phyloP scores from a whole-genome alignment of 192 early-diverging fungal genomes.

The Backusella westeae region DNA sequence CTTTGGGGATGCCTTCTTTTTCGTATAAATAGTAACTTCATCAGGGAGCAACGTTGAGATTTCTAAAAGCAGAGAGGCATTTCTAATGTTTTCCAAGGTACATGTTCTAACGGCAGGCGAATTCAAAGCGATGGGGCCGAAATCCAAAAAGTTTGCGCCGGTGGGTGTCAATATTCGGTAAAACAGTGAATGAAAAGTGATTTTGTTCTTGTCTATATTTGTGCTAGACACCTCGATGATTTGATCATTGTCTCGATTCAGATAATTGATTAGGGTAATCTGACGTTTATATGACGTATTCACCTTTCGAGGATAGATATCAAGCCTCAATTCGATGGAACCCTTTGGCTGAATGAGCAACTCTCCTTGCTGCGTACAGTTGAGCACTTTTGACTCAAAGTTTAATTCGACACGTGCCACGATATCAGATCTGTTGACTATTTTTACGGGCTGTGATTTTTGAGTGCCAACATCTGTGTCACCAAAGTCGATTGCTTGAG shows the following conservation, averaged over 20 bases:
- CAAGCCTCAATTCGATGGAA: conserved; percentile 76
- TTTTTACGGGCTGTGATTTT: conserved; percentile 79
- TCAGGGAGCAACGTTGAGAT: conserved; percentile 40
- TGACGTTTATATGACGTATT: conserved; percentile 96
- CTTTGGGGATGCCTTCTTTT: conserved; percentile 21
- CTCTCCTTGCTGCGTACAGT: conserved; percentile 60
- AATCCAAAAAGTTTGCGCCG: conserved; percentile 92
- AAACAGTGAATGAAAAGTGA: conserved; percentile 95
- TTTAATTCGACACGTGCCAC: conserved; percentile 73
- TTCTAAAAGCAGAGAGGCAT: conserved; percentile 41
- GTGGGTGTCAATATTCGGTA: conserved; percentile 82
- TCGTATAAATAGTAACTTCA: conserved; percentile 34
- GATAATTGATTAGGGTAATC: conserved; percentile 85
- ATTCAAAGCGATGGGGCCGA: conserved; percentile 83
- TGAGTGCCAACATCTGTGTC: conserved; percentile 91
- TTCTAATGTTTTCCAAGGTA: conserved; percentile 80
- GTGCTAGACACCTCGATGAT: conserved; percentile 89
- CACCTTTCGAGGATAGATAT: conserved; percentile 95
- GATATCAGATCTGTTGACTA: conserved; percentile 85
- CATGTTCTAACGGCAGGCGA: conserved; percentile 72
- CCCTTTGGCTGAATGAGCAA: conserved; percentile 77
- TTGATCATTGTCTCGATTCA: conserved; percentile 86
- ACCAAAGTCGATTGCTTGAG: conserved; percentile 87
- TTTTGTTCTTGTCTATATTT: conserved; percentile 91
- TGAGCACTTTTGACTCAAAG: conserved; percentile 89